Evolutionary conservation across 2,329 filamentous ascomycete species (phyloP).

Genomic region (Alternaria arbusti): DNA sequence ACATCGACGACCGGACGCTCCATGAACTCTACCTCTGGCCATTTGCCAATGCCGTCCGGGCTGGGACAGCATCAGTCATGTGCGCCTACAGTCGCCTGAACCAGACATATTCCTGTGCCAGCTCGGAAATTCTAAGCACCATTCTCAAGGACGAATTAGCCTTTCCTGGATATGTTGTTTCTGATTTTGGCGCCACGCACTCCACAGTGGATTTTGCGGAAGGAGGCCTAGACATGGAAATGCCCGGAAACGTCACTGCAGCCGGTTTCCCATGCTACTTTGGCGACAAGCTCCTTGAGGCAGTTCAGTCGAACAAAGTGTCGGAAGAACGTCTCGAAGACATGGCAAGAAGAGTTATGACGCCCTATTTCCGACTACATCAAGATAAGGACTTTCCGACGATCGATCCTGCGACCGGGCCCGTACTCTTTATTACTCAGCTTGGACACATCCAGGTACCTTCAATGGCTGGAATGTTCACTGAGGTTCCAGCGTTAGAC

Average conservation of each 20-base stretch:
- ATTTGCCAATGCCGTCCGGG: slow-evolving; percentile 66
- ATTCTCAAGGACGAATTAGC: slow-evolving; percentile 60
- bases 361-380: slow-evolving; percentile 52
- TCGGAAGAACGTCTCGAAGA: slow-evolving; percentile 51
- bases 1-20: slow-evolving; percentile 61
- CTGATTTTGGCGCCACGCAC: slow-evolving; percentile 55
- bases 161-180: slow-evolving; percentile 53
- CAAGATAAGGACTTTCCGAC: slow-evolving; percentile 47
- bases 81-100: slow-evolving; percentile 48
- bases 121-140: slow-evolving; percentile 54
- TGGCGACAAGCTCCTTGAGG: slow-evolving; percentile 47
- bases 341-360: slow-evolving; percentile 55
- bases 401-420: slow-evolving; percentile 37
- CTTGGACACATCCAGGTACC: neutral
- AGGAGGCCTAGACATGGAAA: slow-evolving; percentile 58
- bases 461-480: neutral
- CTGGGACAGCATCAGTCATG: slow-evolving; percentile 67
- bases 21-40: slow-evolving; percentile 61
- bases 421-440: slow-evolving; percentile 44
- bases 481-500: slow-evolving; percentile 37
- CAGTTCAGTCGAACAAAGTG: slow-evolving; percentile 45
- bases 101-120: slow-evolving; percentile 33
- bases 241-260: slow-evolving; percentile 41
- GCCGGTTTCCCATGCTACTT: slow-evolving; percentile 36
- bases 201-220: slow-evolving; percentile 52